Percentiles rank a stretch among this genome's conserved stretches.
Conservation (phyloP, 805 yeast species). For the Suhomyces sp. region DNA sequence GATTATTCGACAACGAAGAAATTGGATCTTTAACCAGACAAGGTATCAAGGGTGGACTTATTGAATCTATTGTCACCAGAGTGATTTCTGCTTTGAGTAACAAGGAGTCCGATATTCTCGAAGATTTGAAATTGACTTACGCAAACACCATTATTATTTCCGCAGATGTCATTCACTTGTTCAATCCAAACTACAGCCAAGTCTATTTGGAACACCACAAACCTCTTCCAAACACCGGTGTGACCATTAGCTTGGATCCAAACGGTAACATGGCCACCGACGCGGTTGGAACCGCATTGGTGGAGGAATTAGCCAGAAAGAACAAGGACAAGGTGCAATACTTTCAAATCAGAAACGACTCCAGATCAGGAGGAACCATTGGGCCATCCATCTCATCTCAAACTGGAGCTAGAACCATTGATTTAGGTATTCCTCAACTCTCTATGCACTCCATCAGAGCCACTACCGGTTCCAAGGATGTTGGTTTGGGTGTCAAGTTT, state of each 20-base stretch:
- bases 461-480: conserved; percentile 72
- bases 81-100: conserved; percentile 34
- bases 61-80: conserved; percentile 64
- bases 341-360: conserved; percentile 84
- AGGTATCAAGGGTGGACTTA: conserved; percentile 77
- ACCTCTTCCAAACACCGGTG: conserved; percentile 77
- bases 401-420: conserved; percentile 76
- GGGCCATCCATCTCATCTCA: conserved; percentile 68
- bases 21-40: conserved; percentile 78
- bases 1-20: conserved; percentile 78
- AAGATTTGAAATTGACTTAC: conserved; percentile 41
- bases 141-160: conserved; percentile 80
- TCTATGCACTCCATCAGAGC: conserved; percentile 89
- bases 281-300: conserved; percentile 65
- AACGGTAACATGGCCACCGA: conserved; percentile 86
- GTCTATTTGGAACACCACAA: conserved; percentile 76
- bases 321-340: conserved; percentile 70
- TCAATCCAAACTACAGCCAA: conserved; percentile 72
- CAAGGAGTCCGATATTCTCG: conserved; percentile 24
- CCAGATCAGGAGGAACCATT: conserved; percentile 86
- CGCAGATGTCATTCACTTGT: conserved; percentile 81
- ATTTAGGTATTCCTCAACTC: conserved; percentile 78
- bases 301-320: conserved; percentile 64
- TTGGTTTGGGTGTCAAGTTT: conserved; percentile 70
- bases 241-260: conserved; percentile 70